Evolutionary conservation across 192 early-diverging fungal genomes (phyloP), one percentile per base, ranked within the genome.

Genomic region (Ambispora gerdemannii): DNA sequence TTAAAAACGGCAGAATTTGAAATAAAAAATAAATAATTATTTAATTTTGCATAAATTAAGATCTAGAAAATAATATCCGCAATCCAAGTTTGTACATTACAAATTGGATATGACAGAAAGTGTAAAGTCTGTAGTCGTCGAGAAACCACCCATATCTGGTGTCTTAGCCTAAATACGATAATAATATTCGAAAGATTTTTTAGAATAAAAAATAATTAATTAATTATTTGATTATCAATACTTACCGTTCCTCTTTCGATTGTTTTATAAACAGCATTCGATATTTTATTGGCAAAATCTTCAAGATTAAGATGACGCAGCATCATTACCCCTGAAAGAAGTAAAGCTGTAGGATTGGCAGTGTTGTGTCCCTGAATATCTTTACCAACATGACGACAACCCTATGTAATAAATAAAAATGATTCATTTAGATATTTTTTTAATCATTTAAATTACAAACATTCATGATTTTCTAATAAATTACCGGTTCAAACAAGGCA

Each of bases 351-450:
- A 20, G 95, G 97, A 83, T 99, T 99, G 74, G 97, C 97, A 22
- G 83, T 82, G 92, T 99, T 97, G 76, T 85, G 81, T 76, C 93
- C 93, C 84, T 93, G 86, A 73, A 98, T 93, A 79, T 97, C 95
- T 83, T 89, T 90, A 79, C 93, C 95, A 67, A 97, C 97, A 82
- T 99, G 97, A 84, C 95, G 94, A 82, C 93, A 97, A 70, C 95
- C 90, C 83, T 83, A 75, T 50, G 47, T 50, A 35, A 25, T 25
- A 10, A 55, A 52, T n/a, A 32, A n/a, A n/a, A n/a, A n/a, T n/a
- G n/a, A n/a, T n/a, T n/a, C n/a, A n/a, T n/a, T n/a, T n/a, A n/a
- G n/a, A 49, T 7, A 43, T 52, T 27, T 47, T 31, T 27, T n/a
- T 15, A 17, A 50, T 25, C 27, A 30, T 33, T 1, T 32, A 58